Percentiles rank a stretch among this genome's conserved stretches.
Conservation (phyloP, 139 green algal species). For the Trebouxia sp. region DNA sequence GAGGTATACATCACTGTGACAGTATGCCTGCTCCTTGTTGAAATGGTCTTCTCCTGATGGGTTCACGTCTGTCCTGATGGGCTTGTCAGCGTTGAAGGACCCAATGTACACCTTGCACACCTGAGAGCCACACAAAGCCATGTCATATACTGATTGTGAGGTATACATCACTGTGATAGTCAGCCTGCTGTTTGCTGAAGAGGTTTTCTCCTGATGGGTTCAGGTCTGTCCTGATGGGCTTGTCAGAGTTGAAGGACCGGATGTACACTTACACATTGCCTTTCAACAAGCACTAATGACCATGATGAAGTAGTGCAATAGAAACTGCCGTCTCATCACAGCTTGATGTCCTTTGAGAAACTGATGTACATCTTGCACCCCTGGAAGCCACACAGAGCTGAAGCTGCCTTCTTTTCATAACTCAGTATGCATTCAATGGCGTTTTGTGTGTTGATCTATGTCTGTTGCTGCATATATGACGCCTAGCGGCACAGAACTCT, state of each 20-base stretch:
- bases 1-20: too few species aligned
- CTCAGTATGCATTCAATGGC: too few species aligned
- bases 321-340: too few species aligned
- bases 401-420: too few species aligned
- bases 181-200: slow-evolving; percentile 86
- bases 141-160: slow-evolving; percentile 87
- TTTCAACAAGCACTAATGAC: background rate
- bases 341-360: too few species aligned
- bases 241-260: background rate
- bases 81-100: slow-evolving; percentile 71
- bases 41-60: slow-evolving; percentile 83
- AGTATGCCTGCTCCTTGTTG: slow-evolving; percentile 83
- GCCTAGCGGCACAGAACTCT: too few species aligned
- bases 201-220: slow-evolving; percentile 79
- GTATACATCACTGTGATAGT: too few species aligned
- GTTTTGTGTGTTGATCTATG: too few species aligned
- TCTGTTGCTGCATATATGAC: too few species aligned
- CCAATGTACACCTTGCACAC: slow-evolving; percentile 85
- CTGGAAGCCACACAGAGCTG: too few species aligned
- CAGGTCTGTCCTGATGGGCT: slow-evolving; percentile 55
- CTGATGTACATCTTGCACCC: too few species aligned
- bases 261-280: background rate
- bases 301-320: too few species aligned
- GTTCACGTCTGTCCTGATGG: slow-evolving; percentile 70
- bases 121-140: slow-evolving; percentile 75